Base-by-base conservation (phyloP, 768 basidiomycete genomes). In the Rhizopogon vulgaris region DNA sequence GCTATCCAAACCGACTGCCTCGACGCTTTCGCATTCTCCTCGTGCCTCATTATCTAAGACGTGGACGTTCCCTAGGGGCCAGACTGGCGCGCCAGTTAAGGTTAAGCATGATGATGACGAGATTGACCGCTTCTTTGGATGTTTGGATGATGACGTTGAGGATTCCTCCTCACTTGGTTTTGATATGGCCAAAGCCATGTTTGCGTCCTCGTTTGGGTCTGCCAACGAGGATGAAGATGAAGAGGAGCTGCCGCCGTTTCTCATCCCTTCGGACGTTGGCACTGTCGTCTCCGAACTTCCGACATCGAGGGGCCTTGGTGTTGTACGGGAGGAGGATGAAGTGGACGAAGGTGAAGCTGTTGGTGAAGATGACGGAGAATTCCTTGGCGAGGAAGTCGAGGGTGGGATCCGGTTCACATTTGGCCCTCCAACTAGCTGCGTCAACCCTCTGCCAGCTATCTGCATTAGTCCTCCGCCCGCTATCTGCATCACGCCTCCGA, bases 71-170 rank as follows among this genome's bases (percentile, higher is more conserved):
- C 80, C 80, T 2, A 71, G 56, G 50, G 72, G 66, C 18, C 61
- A 56, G 45, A 30, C 60, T 24, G 36, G 59, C 60, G 60, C 37
- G 17, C 48, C 49, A 25, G 55, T 53, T 18, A 56, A 68, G 2
- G 55, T 53, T 18, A 56, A 68, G 2, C 64, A 66, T 63, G 41
- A 56, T 59, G 49, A 60, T 4, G 75, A 79, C 17, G 78, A 83
- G n/a, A 71, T 86, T 8, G 89, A 91, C 63, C 77, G 74, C 32
- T 91, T 91, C 76, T 91, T 91, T 58, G 83, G 79, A 39, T 91
- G 87, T 51, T 60, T 79, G 55, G 78, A 77, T 41, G 78, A 79
- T 43, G 73, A 71, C 48, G 69, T 80, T 37, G 77, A 79, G 57
- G 74, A 76, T 38, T 72, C 78, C 0, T 81, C 82, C 6, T 71